These are phyloP conservation scores for Colletotrichum lupini DNA, from an alignment of 2,329 filamentous ascomycete genomes.

Conservation along the genomic window DNA sequence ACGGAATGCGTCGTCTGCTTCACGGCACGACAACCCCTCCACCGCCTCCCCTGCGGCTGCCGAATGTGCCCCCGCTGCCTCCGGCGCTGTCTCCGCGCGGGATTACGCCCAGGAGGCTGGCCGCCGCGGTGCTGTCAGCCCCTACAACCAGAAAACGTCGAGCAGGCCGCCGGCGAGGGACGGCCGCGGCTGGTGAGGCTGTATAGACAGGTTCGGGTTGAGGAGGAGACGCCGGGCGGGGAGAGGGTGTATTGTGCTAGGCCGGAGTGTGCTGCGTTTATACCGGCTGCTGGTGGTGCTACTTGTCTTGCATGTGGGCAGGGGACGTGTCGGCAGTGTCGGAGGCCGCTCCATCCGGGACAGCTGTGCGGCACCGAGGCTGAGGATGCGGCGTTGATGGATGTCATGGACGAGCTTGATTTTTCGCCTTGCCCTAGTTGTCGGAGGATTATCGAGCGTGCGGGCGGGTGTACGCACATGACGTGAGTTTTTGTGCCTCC, in stretches of 20 bases:
- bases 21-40: neutral
- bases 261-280: conserved; percentile 34
- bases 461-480: conserved; percentile 75
- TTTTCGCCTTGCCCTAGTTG: conserved; percentile 69
- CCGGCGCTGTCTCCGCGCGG: conserved; percentile 28
- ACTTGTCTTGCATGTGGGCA: conserved; percentile 29
- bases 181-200: conserved; percentile 18
- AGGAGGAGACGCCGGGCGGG: conserved; percentile 25
- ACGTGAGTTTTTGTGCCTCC: conserved; percentile 55
- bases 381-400: conserved; percentile 44
- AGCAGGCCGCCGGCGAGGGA: neutral
- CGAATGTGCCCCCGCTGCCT: conserved; percentile 33
- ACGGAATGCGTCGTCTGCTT: conserved; percentile 24
- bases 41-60: conserved; percentile 32
- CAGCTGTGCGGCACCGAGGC: conserved; percentile 31
- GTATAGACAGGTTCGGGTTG: conserved; percentile 23
- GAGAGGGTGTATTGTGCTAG: conserved; percentile 32
- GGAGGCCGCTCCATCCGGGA: conserved; percentile 21
- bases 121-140: conserved; percentile 36
- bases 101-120: conserved; percentile 30
- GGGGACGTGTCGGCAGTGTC: conserved; percentile 29
- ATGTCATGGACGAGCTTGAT: conserved; percentile 61
- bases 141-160: conserved; percentile 20
- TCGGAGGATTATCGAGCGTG: conserved; percentile 67
- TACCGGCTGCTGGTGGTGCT: neutral